Evolutionary conservation across 441 rosid genomes (phyloP), one percentile per base, ranked within the genome.

Genomic region (Populus hybrid): DNA sequence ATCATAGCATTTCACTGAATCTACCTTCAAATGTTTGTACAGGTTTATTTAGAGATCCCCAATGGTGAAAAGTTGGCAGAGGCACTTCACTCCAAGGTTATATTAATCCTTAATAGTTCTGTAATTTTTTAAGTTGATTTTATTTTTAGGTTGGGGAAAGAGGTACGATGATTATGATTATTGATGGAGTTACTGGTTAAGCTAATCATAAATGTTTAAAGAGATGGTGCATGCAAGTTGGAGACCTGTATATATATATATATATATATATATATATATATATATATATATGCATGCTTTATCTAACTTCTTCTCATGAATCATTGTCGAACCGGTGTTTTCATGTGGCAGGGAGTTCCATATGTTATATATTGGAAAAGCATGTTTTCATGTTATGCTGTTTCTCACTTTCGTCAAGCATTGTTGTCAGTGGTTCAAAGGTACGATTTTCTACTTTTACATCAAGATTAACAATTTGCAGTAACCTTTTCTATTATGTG

Each of bases 1-100:
- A 53, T 21, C 35, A 23, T 71, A 71, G 21, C 45, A 38, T 77
- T 53, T 73, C 42, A 73, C 20, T 72, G 73, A 59, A 78, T 35
- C 59, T 66, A 16, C 42, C 5, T 7, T 61, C 74, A 69, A 42
- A 73, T 76, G 28, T 71, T 45, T 74, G 40, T 81, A 35, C 85
- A 96, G 99, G 97, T 93, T 78, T 96, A 94, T 82, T 85, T 96
- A 80, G 99, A 94, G 90, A 83, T 83, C 71, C 91, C 97, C 16
- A 82, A 85, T 78, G 93, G 97, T 78, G 97, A 94, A 88, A 85
- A 88, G 42, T 78, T 91, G 79, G 99, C 98, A 14, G 92, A 89
- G 84, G 91, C 96, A 68, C 97, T 96, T 86, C 90, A 94, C 76
- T 86, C 91, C 31, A 90, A 90, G 99, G 98, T 95, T 81, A 79